These are phyloP conservation scores for Garcia nutans DNA, from an alignment of 345 rosid species.

Conservation along the genomic window DNA sequence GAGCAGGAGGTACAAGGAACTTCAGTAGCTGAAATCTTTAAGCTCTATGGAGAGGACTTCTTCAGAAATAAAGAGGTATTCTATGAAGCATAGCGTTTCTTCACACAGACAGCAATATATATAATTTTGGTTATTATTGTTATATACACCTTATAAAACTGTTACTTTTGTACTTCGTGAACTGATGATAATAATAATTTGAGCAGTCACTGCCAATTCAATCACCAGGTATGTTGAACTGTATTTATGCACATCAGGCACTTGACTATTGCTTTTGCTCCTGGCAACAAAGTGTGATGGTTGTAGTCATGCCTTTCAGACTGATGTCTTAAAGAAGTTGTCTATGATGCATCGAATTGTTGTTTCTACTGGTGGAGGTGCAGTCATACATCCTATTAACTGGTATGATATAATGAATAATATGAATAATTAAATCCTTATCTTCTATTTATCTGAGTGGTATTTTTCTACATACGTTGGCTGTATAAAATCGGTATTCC, in stretches of 20 bases:
- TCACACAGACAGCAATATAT: no score
- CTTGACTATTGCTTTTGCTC: background rate
- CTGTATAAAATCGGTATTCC: background rate
- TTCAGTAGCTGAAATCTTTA: constrained; percentile 81
- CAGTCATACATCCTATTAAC: constrained; percentile 68
- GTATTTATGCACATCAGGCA: background rate
- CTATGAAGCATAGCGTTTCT: background rate
- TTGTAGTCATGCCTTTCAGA: constrained; percentile 41
- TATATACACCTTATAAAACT: background rate
- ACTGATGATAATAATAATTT: background rate
- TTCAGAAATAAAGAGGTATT: constrained; percentile 91
- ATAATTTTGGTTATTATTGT: background rate
- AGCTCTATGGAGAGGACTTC: constrained; percentile 71
- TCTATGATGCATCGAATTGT: constrained; percentile 61
- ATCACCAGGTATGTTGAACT: background rate
- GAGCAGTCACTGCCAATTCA: background rate
- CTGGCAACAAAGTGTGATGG: background rate
- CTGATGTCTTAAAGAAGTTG: constrained; percentile 58
- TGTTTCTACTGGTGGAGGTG: constrained; percentile 99
- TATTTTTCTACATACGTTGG: background rate
- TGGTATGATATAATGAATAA: constrained; percentile 41
- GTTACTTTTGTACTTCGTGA: background rate
- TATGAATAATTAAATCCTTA: background rate
- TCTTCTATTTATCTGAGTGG: background rate
- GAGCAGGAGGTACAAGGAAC: constrained; percentile 64